Percentiles rank a stretch among this genome's conserved stretches.
Evolutionary conservation across 2,329 filamentous ascomycete genomes (phyloP).

Genomic region (Metarhizium sp.): DNA sequence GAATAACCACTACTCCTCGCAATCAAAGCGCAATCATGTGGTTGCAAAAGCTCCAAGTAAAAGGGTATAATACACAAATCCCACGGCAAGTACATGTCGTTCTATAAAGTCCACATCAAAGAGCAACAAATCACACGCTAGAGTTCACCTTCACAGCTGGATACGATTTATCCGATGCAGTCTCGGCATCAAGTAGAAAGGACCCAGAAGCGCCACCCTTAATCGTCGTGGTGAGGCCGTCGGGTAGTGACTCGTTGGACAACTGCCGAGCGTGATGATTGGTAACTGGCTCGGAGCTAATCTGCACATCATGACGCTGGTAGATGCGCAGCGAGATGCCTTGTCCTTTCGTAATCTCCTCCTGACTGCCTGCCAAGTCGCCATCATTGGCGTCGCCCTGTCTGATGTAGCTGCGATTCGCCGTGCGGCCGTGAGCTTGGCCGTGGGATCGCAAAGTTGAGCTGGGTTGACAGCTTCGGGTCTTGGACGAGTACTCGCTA

Average conservation of each 20-base stretch:
- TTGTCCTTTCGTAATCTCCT: constrained; percentile 23
- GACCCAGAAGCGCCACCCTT: constrained; percentile 3
- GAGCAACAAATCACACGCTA: neutral
- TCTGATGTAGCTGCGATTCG: neutral
- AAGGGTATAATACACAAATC: too few species aligned
- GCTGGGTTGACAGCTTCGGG: neutral
- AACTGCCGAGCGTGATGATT: neutral
- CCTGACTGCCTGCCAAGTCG: constrained; percentile 23
- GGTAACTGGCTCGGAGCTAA: constrained; percentile 12
- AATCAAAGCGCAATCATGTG: too few species aligned
- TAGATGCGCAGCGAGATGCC: constrained; percentile 27
- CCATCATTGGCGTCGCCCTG: constrained; percentile 8
- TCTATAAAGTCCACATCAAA: neutral
- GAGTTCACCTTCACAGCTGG: neutral
- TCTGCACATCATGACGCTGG: constrained; percentile 24
- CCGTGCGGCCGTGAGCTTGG: constrained; percentile 10
- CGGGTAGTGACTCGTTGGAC: constrained; percentile 1
- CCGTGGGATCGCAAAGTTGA: constrained; percentile 10
- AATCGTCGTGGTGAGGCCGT: constrained; percentile 6
- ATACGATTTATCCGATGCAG: constrained; percentile 1
- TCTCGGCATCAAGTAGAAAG: constrained; percentile 1
- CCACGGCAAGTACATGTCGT: too few species aligned
- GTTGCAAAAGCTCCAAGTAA: too few species aligned
- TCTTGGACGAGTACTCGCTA: constrained; percentile 10
- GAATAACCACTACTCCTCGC: too few species aligned